Conservation (phyloP, 2,329 filamentous ascomycete genomes). For the Graphilbum ipis-grandicollis region DNA sequence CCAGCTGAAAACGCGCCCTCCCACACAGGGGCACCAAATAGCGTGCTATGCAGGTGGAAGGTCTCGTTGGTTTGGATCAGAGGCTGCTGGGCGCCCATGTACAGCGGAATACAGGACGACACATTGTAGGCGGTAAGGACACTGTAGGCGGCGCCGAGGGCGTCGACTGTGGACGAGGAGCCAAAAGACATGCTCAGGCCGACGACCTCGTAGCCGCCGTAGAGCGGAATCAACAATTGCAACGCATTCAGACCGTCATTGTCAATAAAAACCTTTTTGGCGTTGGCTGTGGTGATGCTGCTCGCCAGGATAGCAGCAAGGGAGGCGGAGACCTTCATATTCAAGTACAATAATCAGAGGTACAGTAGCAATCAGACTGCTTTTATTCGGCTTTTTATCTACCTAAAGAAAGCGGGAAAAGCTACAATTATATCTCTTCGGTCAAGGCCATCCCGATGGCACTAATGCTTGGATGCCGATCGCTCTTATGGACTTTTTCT, state of each 20-base stretch:
- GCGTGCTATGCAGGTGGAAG: conserved; percentile 4
- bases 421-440: too few relatives aligned
- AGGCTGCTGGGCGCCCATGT: conserved; percentile 4
- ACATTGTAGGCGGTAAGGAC: conserved; percentile 2
- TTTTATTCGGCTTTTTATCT: too few relatives aligned
- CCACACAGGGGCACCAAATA: conserved; percentile 4
- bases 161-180: conserved; percentile 1
- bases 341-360: too few relatives aligned
- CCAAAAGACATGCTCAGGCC: conserved; percentile 5
- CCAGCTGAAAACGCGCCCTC: conserved; percentile 2
- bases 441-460: too few relatives aligned
- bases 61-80: conserved; percentile 4
- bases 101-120: conserved; percentile 3
- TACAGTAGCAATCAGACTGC: too few relatives aligned
- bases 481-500: too few relatives aligned
- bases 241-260: conserved; percentile 3
- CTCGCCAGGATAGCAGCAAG: too few relatives aligned
- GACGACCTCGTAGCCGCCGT: conserved; percentile 3
- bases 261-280: conserved; percentile 5
- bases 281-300: too few relatives aligned
- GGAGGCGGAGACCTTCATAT: too few relatives aligned
- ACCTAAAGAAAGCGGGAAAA: too few relatives aligned
- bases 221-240: conserved; percentile 3
- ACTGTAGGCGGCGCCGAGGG: conserved; percentile 1
- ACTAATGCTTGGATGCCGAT: too few relatives aligned